phyloP scores from a whole-genome alignment of 805 yeast species.

The Pichia exigua region DNA sequence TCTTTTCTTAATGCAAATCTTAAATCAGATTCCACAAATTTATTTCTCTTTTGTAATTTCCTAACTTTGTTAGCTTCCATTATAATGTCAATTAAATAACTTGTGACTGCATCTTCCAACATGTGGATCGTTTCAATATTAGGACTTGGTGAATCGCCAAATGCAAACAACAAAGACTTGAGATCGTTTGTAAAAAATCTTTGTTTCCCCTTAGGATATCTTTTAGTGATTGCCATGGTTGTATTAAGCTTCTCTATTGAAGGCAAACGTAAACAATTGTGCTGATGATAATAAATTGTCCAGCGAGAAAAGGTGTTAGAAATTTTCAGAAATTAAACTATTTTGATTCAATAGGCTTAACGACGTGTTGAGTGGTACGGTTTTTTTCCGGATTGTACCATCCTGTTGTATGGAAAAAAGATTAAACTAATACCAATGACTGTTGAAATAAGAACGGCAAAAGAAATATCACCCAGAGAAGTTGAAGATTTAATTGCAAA shows the following conservation, averaged over 20 bases:
- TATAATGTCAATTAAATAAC: constrained; percentile 50
- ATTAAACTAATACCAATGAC: background rate
- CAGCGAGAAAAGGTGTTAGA: background rate
- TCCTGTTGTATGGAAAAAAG: background rate
- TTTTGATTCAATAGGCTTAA: background rate
- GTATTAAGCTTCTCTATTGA: background rate
- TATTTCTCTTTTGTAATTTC: constrained; percentile 44
- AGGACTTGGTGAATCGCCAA: constrained; percentile 67
- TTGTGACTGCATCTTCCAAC: constrained; percentile 59
- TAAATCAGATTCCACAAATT: constrained; percentile 65
- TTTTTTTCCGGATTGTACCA: background rate
- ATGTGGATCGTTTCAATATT: constrained; percentile 56
- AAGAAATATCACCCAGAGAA: constrained; percentile 33
- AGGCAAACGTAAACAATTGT: background rate
- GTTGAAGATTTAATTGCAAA: constrained; percentile 52
- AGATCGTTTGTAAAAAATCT: constrained; percentile 35
- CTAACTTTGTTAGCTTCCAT: constrained; percentile 44
- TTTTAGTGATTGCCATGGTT: constrained; percentile 11
- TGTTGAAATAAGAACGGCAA: background rate
- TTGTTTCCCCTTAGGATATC: constrained; percentile 16
- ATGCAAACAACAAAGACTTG: constrained; percentile 57
- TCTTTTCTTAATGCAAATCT: constrained; percentile 63
- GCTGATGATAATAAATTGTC: background rate
- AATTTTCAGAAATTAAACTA: background rate
- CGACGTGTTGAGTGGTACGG: background rate